Evolutionary conservation across 345 rosid species (phyloP), one percentile per base, ranked within the genome.

Genomic region (Salix caprea): DNA sequence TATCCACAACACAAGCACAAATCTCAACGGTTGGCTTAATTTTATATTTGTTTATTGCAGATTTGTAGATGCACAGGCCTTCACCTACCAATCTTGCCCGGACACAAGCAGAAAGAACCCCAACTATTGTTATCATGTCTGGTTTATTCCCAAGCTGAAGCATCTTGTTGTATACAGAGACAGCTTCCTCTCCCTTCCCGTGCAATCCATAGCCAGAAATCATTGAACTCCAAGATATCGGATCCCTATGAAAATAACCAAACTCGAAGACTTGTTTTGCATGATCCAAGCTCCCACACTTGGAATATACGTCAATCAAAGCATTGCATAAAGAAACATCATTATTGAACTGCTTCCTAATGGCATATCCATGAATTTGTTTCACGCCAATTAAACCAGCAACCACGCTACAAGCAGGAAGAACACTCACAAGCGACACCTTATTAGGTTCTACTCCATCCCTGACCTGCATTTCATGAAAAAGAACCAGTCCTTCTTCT

Each of bases 211-310:
- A 91, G 48, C 89, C 97, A 26, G 86, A 89, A 68, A 91, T 85
- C 86, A 91, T 83, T 4, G 90, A 85, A 84, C 90, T 89, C 97
- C 94, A 91, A 5, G 97, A 85, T 77, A 90, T 81, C 5, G 86
- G 81, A 80, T 89, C 92, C 84, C 84, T 88, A 21, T 7, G 10
- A 71, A 78, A 78, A 2, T 83, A 78, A 64, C 54, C 67, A 65
- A 65, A 73, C 32, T 84, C 90, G 74, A 90, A 91, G n/a, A 90
- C 67, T 39, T 54, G 78, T 81, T 86, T 90, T 11, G 94, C 92
- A 56, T 66, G 79, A 67, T 76, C 77, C 85, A 91, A 84, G 77
- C 74, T 85, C 32, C 94, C 97, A 46, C 90, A 85, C 77, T 91
- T 91, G 10, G 86, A 77, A 76, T 91, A 91, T 78, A 89, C 82